phyloP scores from a whole-genome alignment of 352 stramenopile genomes.

The Aphanomyces euteiches region DNA sequence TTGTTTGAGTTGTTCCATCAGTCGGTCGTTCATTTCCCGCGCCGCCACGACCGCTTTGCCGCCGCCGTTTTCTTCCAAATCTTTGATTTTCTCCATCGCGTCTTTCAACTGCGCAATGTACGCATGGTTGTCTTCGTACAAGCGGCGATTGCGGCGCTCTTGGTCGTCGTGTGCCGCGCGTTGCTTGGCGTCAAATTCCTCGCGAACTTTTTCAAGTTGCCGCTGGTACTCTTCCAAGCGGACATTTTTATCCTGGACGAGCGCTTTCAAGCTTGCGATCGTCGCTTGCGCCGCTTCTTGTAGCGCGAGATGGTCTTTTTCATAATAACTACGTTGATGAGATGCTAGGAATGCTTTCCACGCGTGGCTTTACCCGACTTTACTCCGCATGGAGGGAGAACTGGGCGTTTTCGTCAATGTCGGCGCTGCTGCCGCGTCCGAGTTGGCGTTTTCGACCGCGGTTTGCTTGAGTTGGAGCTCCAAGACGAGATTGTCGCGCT shows the following conservation, averaged over 20 bases:
- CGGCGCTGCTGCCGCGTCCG: background rate
- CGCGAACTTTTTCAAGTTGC: conserved; percentile 48
- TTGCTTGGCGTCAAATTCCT: conserved; percentile 47
- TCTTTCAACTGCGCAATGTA: conserved; percentile 72
- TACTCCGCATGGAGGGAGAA: conserved; percentile 26
- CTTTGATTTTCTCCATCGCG: conserved; percentile 59
- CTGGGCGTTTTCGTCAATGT: conserved; percentile 11
- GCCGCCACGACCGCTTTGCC: conserved; percentile 53
- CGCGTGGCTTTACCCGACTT: conserved; percentile 17
- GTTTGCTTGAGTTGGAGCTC: conserved; percentile 54
- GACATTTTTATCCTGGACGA: conserved; percentile 73
- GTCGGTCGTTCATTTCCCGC: conserved; percentile 58
- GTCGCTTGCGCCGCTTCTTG: conserved; percentile 73
- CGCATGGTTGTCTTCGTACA: conserved; percentile 75
- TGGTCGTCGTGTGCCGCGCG: conserved; percentile 53
- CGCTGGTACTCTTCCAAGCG: conserved; percentile 58
- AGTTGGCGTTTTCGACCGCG: conserved; percentile 30
- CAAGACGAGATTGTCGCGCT: conserved; percentile 57
- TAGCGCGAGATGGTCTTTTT: conserved; percentile 66
- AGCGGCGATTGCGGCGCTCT: conserved; percentile 55
- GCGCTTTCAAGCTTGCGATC: conserved; percentile 75
- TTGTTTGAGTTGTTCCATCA: conserved; percentile 70
- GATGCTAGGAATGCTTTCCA: background rate
- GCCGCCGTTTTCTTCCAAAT: conserved; percentile 46
- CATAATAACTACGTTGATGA: conserved; percentile 38